Evolutionary conservation across 169 alveolate species (phyloP).

Genomic region (Babesia microti): DNA sequence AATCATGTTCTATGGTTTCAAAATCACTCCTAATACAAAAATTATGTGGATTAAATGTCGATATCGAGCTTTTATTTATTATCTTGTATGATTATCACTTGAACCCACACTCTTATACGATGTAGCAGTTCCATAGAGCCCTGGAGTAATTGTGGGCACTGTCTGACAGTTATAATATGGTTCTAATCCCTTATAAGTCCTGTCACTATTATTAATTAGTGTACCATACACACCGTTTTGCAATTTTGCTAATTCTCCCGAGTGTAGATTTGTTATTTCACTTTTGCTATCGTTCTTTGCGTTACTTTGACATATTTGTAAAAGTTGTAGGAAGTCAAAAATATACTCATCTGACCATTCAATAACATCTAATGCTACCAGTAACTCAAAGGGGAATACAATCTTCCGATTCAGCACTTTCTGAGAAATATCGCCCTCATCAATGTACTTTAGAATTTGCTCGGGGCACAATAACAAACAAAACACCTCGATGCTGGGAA

Average conservation of each 20-base stretch:
- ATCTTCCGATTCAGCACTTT: constrained; percentile 22
- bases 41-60: no score
- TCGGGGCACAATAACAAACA: constrained; percentile 47
- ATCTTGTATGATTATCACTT: no score
- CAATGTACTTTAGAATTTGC: constrained; percentile 25
- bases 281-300: constrained; percentile 1
- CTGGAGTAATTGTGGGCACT: constrained; percentile 8
- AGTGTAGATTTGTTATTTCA: constrained; percentile 12
- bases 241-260: constrained; percentile 9
- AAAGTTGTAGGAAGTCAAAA: constrained; percentile 31
- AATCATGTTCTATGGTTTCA: no score
- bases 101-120: no score
- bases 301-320: constrained; percentile 7
- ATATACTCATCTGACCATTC: constrained; percentile 44
- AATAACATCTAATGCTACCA: constrained; percentile 41
- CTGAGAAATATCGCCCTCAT: constrained; percentile 19
- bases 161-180: constrained; percentile 11
- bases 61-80: no score
- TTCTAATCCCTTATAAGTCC: constrained; percentile 36
- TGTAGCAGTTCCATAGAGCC: constrained; percentile 35
- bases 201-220: constrained; percentile 1
- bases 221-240: constrained; percentile 11
- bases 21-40: no score
- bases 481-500: constrained; percentile 49
- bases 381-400: constrained; percentile 51